These are phyloP conservation scores for Cinchona pubescens DNA, from an alignment of 257 asterid genomes.

Conservation along the genomic window DNA sequence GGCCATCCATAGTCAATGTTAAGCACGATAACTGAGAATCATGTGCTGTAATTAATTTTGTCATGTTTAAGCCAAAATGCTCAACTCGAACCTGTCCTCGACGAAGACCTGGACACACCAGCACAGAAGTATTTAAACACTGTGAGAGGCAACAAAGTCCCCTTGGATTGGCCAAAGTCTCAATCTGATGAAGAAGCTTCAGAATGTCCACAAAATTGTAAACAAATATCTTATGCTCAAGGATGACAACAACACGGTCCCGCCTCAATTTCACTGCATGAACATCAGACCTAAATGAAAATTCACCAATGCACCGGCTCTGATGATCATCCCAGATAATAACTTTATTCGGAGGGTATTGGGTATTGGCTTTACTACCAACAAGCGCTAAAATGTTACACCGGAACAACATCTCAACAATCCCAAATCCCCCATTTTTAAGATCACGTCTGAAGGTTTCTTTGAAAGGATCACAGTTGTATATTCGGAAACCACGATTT, in stretches of 20 bases:
- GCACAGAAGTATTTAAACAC: slow-evolving; percentile 62
- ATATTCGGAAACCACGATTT: slow-evolving; percentile 78
- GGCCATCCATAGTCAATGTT: slow-evolving; percentile 84
- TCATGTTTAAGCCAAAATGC: slow-evolving; percentile 84
- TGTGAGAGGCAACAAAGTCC: slow-evolving; percentile 95
- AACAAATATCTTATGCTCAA: slow-evolving; percentile 89
- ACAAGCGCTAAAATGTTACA: slow-evolving; percentile 92
- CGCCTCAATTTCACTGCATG: slow-evolving; percentile 81
- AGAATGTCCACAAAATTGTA: slow-evolving; percentile 80
- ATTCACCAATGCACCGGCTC: slow-evolving; percentile 86
- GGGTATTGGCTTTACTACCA: slow-evolving; percentile 67
- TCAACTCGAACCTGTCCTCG: slow-evolving; percentile 89
- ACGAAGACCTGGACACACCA: slow-evolving; percentile 84
- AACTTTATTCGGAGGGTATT: slow-evolving; percentile 83
- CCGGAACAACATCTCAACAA: slow-evolving; percentile 87
- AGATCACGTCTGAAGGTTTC: slow-evolving; percentile 91
- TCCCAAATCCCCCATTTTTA: slow-evolving; percentile 81
- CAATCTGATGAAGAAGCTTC: slow-evolving; percentile 91
- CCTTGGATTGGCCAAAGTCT: slow-evolving; percentile 72
- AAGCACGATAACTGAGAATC: slow-evolving; percentile 82
- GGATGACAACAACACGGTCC: slow-evolving; percentile 76
- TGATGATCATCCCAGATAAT: slow-evolving; percentile 97
- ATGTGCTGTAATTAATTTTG: slow-evolving; percentile 73
- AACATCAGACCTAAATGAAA: slow-evolving; percentile 88
- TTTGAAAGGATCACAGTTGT: slow-evolving; percentile 77